Evolutionary conservation across 2,329 filamentous ascomycete genomes (phyloP).

Genomic region (Colletotrichum camelliae): DNA sequence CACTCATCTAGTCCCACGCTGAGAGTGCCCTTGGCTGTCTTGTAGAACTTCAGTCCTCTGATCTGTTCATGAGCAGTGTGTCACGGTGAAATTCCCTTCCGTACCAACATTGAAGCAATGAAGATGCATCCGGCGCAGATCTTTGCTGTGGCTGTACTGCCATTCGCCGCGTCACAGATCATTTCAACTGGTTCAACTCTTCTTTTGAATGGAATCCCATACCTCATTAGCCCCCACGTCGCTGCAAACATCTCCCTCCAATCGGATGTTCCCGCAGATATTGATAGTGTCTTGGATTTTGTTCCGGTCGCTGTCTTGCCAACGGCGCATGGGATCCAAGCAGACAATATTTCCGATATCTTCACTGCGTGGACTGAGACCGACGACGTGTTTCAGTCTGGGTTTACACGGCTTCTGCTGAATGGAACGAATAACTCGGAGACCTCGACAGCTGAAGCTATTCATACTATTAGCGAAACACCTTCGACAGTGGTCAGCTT

Average conservation of each 20-base stretch:
- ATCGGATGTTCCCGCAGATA: not conserved
- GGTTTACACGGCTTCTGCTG: not conserved
- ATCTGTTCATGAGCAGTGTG: not conserved
- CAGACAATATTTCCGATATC: not conserved
- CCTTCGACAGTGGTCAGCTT: not conserved
- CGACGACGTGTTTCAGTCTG: not conserved
- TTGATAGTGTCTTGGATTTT: not conserved
- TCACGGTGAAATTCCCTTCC: not conserved
- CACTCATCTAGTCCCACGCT: not conserved
- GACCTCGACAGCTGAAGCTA: not conserved
- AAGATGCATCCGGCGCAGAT: not conserved
- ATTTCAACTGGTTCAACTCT: not conserved
- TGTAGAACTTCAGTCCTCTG: not conserved
- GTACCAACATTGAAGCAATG: not conserved
- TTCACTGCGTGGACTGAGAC: not conserved
- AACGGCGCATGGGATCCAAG: not conserved
- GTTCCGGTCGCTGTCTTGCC: not conserved
- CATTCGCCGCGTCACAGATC: not conserved
- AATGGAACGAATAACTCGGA: rapidly evolving
- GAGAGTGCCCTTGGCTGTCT: not conserved
- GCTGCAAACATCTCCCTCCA: not conserved
- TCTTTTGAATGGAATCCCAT: not conserved
- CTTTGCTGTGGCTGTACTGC: not conserved
- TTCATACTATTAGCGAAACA: rapidly evolving
- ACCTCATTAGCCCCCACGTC: not conserved